phyloP scores from a whole-genome alignment of 2,329 filamentous ascomycete species.

The Gaeumannomyces sp. region DNA sequence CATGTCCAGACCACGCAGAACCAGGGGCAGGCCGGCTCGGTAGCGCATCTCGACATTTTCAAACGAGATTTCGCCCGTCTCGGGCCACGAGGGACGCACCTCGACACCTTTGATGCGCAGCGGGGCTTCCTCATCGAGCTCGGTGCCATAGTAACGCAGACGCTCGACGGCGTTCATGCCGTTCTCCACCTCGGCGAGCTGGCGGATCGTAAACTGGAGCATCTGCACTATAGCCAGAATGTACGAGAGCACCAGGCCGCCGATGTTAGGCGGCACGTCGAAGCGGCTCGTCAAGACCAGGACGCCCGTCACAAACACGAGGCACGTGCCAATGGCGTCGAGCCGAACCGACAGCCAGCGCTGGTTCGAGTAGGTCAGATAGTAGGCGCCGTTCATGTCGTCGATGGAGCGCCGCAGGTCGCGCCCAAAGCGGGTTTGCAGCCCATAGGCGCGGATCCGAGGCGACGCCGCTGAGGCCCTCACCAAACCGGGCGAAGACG shows the following conservation, averaged over 20 bases:
- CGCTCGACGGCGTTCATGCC: conserved; percentile 97
- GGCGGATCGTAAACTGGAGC: conserved; percentile 91
- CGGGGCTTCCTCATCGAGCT: conserved; percentile 85
- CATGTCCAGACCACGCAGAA: conserved; percentile 64
- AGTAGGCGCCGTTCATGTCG: conserved; percentile 91
- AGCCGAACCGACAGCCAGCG: conserved; percentile 84
- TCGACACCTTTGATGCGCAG: conserved; percentile 59
- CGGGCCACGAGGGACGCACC: conserved; percentile 73
- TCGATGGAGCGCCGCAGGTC: conserved; percentile 72
- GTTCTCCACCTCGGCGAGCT: conserved; percentile 93
- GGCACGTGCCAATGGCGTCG: conserved; percentile 73
- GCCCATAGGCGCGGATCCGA: conserved; percentile 85
- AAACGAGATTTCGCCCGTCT: conserved; percentile 75
- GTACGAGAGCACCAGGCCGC: conserved; percentile 84
- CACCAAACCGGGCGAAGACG: conserved; percentile 87
- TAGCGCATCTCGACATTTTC: conserved; percentile 75
- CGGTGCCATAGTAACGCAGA: conserved; percentile 79
- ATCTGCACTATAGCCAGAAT: conserved; percentile 90
- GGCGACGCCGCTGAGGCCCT: conserved; percentile 76
- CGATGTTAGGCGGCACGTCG: conserved; percentile 74
- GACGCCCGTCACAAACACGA: conserved; percentile 85
- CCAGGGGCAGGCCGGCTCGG: conserved; percentile 63
- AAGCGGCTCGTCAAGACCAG: conserved; percentile 90
- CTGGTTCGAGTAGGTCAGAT: conserved; percentile 91
- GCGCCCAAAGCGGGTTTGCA: conserved; percentile 66